Base-by-base conservation (phyloP, 257 asterid species). In the Salvia rosmarinus region DNA sequence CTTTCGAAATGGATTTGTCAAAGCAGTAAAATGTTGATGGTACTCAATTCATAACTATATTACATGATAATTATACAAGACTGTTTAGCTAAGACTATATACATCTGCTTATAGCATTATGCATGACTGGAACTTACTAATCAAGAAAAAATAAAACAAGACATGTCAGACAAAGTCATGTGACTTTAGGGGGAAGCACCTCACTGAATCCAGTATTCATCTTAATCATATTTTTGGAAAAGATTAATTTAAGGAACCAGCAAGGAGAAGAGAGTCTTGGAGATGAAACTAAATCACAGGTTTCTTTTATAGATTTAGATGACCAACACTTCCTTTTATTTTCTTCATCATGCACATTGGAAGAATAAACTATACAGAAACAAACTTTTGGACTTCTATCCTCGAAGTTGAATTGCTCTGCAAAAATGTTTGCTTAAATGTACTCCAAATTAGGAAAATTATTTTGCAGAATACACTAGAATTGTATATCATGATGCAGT, bases 81-180 rank as follows among this genome's bases (percentile, higher is more conserved):
- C 19, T 49, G 43, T 46, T 28, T 4, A 44, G 49, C 51, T 14
- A 67, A 13, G 32, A 60, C 25, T 10, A 49, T 37, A 70, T 9
- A 39, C 4, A 5, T 71, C 35, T 44, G 21, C 47, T 68, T 39
- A 37, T 32, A 43, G 47, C 37, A 62, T 32, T 17, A 59, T 17
- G 54, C 67, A 68, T 40, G 56, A 68, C 12, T 20, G 20, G 19
- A 74, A 46, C 30, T 74, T 12, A 66, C 17, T 20, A 52, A 51
- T 62, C 46, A 43, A 44, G 46, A 77, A 34, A n/a, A 64, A 34
- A 49, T 42, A 56, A 43, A 52, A 62, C 54, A 73, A 11, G 34
- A 47, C 35, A 20, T 39, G 23, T 50, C 37, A 21, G 2, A 28
- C 39, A 42, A 46, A 58, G 61, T 49, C 25, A 55, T 39, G 55